Conservation (phyloP, 495 filamentous ascomycete species). For the Penicillium canescens region DNA sequence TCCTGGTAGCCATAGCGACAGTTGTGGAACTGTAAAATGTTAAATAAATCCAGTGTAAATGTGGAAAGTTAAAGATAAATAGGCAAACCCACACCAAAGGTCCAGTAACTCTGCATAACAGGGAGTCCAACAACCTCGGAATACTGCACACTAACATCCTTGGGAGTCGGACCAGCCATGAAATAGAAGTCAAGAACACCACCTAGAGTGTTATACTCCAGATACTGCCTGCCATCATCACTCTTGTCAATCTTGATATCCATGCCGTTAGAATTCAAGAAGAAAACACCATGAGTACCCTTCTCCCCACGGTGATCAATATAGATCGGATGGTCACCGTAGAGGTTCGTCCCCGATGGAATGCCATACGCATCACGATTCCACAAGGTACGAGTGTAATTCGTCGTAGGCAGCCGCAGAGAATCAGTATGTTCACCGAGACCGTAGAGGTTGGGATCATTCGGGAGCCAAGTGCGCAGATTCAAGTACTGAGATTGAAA, state of each 20-base stretch:
- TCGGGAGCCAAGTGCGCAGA: slow-evolving; percentile 66
- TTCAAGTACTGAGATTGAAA: slow-evolving; percentile 81
- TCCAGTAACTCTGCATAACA: slow-evolving; percentile 84
- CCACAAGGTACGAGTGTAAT: slow-evolving; percentile 83
- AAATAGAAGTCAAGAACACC: slow-evolving; percentile 87
- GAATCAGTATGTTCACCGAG: slow-evolving; percentile 79
- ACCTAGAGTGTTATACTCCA: slow-evolving; percentile 83
- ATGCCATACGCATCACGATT: slow-evolving; percentile 70
- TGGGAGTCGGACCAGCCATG: slow-evolving; percentile 69
- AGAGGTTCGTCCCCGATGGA: slow-evolving; percentile 70
- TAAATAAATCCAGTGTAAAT: neutral
- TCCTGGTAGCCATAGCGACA: slow-evolving; percentile 82
- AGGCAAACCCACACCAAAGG: slow-evolving; percentile 56
- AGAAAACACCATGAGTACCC: slow-evolving; percentile 80
- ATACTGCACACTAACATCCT: slow-evolving; percentile 74
- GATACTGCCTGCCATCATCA: slow-evolving; percentile 61
- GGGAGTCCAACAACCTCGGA: slow-evolving; percentile 66
- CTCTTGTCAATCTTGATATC: slow-evolving; percentile 78
- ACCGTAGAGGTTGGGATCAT: slow-evolving; percentile 72
- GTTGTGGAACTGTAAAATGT: slow-evolving; percentile 61
- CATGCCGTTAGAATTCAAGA: slow-evolving; percentile 85
- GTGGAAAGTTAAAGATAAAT: neutral
- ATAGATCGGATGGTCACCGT: slow-evolving; percentile 84
- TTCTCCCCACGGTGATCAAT: slow-evolving; percentile 68
- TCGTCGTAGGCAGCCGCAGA: slow-evolving; percentile 66